Evolutionary conservation across 2,329 filamentous ascomycete genomes (phyloP), one percentile per base, ranked within the genome.

Genomic region (Alternaria tenuissima): DNA sequence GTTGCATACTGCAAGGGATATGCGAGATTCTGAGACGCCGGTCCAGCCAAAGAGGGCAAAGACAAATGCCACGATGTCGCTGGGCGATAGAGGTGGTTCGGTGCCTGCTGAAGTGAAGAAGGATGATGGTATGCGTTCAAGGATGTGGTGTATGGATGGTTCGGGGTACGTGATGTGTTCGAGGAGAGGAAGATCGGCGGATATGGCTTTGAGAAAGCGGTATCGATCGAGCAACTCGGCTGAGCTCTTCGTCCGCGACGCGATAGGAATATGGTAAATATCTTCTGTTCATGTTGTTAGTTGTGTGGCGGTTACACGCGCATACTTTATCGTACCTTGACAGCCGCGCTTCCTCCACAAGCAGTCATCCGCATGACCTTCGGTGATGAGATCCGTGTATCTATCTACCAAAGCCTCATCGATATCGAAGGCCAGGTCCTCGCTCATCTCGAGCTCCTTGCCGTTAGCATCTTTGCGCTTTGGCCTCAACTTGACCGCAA

Each of bases 271-370:
- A 54, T 88, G 86, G 68, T 90, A 89, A 42, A 90, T 90, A 38
- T 88, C 87, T 63, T 86, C 85, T 86, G 63, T 26, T 20, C 12
- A 22, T 2, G 3, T 41, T 44, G 57, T 78, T 56, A 76, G 64
- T 18, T 3, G 18, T 24, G 32, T 47, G 16, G 0, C 53, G 62
- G 70, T 9, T 20, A 8, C 7, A 22, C 16, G 8, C 39, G n/a
- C 1, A 11, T 4, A 11, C 11, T 0, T 36, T 18, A 11, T n/a
- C 26, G 67, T 82, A 92, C 91, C 89, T 78, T 96, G 93, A 76
- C 94, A 97, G n/a, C 93, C 93, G 61, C 88, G 88, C 75, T 88
- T 91, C 69, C 88, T 87, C 95, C 94, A 99, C 18, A 95, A 83
- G 74, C 94, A 99, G 63, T 88, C 89, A 53, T 93, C 89, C 28